Evolutionary conservation across 2,329 filamentous ascomycete genomes (phyloP), one percentile per base, ranked within the genome.

Genomic region (Sarocladiaceae sp.): DNA sequence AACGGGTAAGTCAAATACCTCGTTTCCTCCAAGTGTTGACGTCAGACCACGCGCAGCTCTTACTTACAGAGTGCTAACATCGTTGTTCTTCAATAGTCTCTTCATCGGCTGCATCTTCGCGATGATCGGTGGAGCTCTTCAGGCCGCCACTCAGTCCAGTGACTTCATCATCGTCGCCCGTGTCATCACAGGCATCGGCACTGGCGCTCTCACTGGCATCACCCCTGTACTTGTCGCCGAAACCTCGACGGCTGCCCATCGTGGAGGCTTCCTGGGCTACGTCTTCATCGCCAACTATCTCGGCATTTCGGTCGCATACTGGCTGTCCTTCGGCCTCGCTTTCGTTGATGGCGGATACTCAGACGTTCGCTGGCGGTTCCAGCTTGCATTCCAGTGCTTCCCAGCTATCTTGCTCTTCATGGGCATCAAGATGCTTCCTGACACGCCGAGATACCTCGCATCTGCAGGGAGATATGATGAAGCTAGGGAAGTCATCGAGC

Each of bases 201-300:
- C 76, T 20, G 78, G 77, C 49, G 72, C 69, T 59, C 59, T 77
- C 58, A 79, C 71, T 29, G 74, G 71, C 40, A 77, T 78, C 56
- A 72, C 74, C 6, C 75, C 75, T 4, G 74, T 75, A 1, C 64
- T 75, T 52, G 70, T 78, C 37, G 72, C 73, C 1, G 76, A 79
- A 59, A 70, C 71, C 2, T 76, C 75, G 3, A 64, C 69, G 3
- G 72, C 75, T 5, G 61, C 68, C 23, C 71, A 76, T 55, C 69
- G 76, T 3, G 76, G 76, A 52, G 70, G 68, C 2, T 73, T 64
- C 50, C 65, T 77, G 29, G 75, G 70, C 17, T 73, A 75, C 51
- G 73, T 77, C 40, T 79, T 79, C 59, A 72, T 78, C 50, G 75
- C 75, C 35, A 78, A 79, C 58, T 78, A 77, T 54, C 66, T 78